Conservation (phyloP, 768 basidiomycete genomes). For the Sutorius australiensis region DNA sequence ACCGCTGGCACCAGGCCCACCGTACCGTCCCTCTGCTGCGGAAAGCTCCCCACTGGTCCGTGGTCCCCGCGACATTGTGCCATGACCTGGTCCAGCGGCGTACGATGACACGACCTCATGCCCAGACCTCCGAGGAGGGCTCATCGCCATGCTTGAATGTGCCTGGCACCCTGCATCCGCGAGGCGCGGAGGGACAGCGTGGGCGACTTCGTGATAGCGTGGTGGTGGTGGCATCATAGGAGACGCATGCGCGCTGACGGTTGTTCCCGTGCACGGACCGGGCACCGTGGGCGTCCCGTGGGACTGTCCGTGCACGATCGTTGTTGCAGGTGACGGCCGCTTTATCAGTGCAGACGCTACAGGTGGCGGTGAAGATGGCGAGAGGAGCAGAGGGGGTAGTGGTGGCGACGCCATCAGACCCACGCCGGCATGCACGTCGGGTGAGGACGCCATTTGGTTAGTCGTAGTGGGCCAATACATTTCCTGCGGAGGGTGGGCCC, state of each 20-base stretch:
- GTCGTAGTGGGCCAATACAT: constrained; percentile 7
- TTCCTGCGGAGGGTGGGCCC: constrained; percentile 14
- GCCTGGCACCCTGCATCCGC: constrained; percentile 25
- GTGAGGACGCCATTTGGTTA: background rate
- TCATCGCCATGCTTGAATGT: constrained; percentile 11
- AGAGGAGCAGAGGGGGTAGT: constrained; percentile 10
- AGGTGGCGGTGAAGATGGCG: constrained; percentile 12
- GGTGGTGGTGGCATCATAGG: constrained; percentile 13
- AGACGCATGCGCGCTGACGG: constrained; percentile 7
- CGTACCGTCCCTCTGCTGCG: constrained; percentile 5
- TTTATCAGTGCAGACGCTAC: constrained; percentile 9
- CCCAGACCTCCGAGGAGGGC: constrained; percentile 17
- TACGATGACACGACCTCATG: constrained; percentile 10
- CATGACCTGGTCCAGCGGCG: background rate
- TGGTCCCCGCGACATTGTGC: constrained; percentile 2
- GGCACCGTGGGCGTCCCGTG: background rate
- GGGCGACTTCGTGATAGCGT: constrained; percentile 19
- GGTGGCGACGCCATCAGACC: constrained; percentile 9
- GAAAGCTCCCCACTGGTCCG: constrained; percentile 14
- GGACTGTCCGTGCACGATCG: constrained; percentile 8
- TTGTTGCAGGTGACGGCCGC: constrained; percentile 13
- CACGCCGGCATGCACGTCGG: background rate
- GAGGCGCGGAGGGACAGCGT: constrained; percentile 15
- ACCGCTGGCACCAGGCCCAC: background rate
- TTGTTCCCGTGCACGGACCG: constrained; percentile 2